Evolutionary conservation across 768 basidiomycete genomes (phyloP).

Genomic region (Plicaturopsis crispa): DNA sequence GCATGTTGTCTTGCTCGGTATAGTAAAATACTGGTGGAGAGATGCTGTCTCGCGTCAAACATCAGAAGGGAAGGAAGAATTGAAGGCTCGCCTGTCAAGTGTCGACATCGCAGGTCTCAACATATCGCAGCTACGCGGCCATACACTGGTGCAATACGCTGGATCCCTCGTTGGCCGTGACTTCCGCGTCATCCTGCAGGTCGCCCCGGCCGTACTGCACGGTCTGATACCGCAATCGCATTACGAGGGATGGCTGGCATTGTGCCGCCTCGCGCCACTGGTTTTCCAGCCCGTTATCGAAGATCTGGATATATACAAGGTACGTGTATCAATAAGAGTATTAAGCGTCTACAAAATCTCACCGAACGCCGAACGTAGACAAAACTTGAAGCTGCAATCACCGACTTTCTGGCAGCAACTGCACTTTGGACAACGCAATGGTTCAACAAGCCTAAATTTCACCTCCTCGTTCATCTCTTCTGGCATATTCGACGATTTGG

Average conservation of each 20-base stretch:
- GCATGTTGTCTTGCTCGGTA: slow-evolving; percentile 27
- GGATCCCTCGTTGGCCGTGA: slow-evolving; percentile 17
- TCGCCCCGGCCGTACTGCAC: slow-evolving; percentile 8
- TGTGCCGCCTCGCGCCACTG: slow-evolving; percentile 11
- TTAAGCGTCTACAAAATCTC: slow-evolving; percentile 1
- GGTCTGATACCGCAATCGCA: slow-evolving; percentile 2
- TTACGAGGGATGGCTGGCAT: slow-evolving; percentile 12
- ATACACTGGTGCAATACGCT: slow-evolving; percentile 14
- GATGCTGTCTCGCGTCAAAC: slow-evolving; percentile 10
- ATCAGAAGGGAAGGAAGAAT: slow-evolving; percentile 2
- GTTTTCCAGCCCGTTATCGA: slow-evolving; percentile 16
- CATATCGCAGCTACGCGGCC: slow-evolving; percentile 8
- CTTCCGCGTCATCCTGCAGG: slow-evolving; percentile 18
- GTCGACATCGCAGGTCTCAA: slow-evolving; percentile 7
- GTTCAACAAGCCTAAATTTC: slow-evolving; percentile 23
- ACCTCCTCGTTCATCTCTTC: slow-evolving; percentile 18
- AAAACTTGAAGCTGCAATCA: slow-evolving; percentile 9
- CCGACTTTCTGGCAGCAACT: slow-evolving; percentile 11
- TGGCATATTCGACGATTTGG: slow-evolving; percentile 18
- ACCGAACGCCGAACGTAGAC: slow-evolving; percentile 1
- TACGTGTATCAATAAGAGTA: slow-evolving; percentile 10
- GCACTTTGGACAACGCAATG: slow-evolving; percentile 11
- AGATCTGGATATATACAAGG: slow-evolving; percentile 17
- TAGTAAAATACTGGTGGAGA: slow-evolving; percentile 21
- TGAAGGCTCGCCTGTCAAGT: slow-evolving; percentile 3